A percentile compares a stretch with the other conserved stretches of the same genome.
These are phyloP conservation scores for Cryptococcus sp. DNA, from an alignment of 1,284 basidiomycete species.

Conservation along the genomic window DNA sequence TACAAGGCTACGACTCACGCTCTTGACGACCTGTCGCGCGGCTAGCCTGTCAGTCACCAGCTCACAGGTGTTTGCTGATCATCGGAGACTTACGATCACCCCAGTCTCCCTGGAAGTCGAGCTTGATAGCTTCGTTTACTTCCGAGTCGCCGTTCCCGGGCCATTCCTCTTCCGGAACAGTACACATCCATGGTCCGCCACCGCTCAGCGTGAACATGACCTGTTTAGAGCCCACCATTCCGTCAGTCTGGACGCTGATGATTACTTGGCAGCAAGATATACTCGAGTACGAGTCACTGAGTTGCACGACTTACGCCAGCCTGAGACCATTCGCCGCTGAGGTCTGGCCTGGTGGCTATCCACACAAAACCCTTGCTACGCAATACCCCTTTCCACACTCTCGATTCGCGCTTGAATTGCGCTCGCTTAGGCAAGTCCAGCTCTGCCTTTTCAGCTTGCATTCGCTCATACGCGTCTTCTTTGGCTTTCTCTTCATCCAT, in stretches of 20 bases:
- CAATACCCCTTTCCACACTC: slow-evolving; percentile 51
- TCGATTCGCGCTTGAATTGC: slow-evolving; percentile 48
- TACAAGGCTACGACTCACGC: slow-evolving; percentile 30
- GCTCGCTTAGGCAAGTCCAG: slow-evolving; percentile 53
- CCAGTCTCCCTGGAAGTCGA: slow-evolving; percentile 54
- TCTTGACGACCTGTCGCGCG: slow-evolving; percentile 39
- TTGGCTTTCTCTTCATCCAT: slow-evolving; percentile 27
- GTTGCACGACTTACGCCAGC: slow-evolving; percentile 52
- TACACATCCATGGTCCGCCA: slow-evolving; percentile 54
- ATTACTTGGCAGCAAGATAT: too few relatives aligned
- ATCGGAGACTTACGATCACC: slow-evolving; percentile 46
- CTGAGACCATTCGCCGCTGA: slow-evolving; percentile 56
- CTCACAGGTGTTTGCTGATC: neutral
- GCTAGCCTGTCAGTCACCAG: neutral
- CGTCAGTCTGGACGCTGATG: too few relatives aligned
- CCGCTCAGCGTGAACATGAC: slow-evolving; percentile 53
- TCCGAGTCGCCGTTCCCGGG: slow-evolving; percentile 46
- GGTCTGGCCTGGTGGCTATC: slow-evolving; percentile 46
- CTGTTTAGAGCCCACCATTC: slow-evolving; percentile 6
- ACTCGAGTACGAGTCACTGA: slow-evolving; percentile 29
- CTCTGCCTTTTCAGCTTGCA: slow-evolving; percentile 48
- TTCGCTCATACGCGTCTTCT: slow-evolving; percentile 13
- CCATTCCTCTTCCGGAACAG: slow-evolving; percentile 50
- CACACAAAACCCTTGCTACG: slow-evolving; percentile 56
- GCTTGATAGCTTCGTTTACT: slow-evolving; percentile 49